Percentiles rank a stretch among this genome's conserved stretches.
Conservation (phyloP, 139 green algal genomes). For the Zygnema cylindricum region DNA sequence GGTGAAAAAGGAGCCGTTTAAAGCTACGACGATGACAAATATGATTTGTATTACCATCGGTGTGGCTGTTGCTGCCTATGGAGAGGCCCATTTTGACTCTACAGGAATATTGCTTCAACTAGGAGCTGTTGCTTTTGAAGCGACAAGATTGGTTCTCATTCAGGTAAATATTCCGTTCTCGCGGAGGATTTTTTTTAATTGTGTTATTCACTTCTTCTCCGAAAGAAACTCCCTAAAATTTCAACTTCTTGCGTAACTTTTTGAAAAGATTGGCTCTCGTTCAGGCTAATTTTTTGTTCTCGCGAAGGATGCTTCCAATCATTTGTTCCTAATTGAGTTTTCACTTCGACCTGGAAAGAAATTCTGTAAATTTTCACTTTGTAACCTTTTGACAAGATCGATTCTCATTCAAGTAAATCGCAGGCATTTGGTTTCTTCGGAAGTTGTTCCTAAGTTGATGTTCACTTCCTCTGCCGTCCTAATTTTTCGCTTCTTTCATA, state of each 20-base stretch:
- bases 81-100: constrained; percentile 83
- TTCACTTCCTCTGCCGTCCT: too few relatives aligned
- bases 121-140: constrained; percentile 82
- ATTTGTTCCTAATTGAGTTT: too few relatives aligned
- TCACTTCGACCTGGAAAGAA: too few relatives aligned
- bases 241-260: not conserved
- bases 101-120: constrained; percentile 91
- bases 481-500: too few relatives aligned
- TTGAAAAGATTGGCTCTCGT: not conserved
- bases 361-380: too few relatives aligned
- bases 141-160: constrained; percentile 63
- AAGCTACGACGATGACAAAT: constrained; percentile 70
- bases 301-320: too few relatives aligned
- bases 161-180: constrained; percentile 21
- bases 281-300: too few relatives aligned
- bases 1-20: constrained; percentile 81
- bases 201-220: not conserved
- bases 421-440: too few relatives aligned
- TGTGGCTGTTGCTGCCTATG: constrained; percentile 75
- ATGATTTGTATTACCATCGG: constrained; percentile 89
- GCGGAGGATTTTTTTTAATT: not conserved
- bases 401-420: too few relatives aligned
- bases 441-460: too few relatives aligned
- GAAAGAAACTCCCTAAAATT: not conserved
- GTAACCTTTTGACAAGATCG: too few relatives aligned